phyloP scores from a whole-genome alignment of 441 rosid species.

The Euphorbia celastroides region DNA sequence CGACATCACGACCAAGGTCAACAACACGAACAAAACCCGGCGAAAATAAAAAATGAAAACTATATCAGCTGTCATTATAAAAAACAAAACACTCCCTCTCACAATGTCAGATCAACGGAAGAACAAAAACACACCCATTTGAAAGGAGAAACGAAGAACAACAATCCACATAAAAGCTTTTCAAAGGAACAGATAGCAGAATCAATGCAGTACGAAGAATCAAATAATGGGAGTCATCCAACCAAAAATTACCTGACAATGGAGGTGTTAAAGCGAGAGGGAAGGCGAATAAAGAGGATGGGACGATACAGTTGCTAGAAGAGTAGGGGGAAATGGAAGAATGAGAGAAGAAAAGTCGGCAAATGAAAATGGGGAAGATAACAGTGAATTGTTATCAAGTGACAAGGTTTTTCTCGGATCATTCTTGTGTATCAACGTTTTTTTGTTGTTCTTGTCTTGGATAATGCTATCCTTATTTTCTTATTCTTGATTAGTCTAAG shows the following conservation, averaged over 20 bases:
- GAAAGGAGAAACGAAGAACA: background rate
- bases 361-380: conserved; percentile 14
- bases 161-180: conserved; percentile 1
- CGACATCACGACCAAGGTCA: conserved; percentile 15
- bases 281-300: conserved; percentile 5
- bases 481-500: background rate
- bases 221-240: conserved; percentile 18
- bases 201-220: background rate
- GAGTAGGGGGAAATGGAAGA: background rate
- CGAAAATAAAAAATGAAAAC: background rate
- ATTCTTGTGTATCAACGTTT: background rate
- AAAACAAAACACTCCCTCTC: conserved; percentile 10
- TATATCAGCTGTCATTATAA: background rate
- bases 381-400: conserved; percentile 12
- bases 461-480: background rate
- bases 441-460: background rate
- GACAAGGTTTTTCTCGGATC: background rate
- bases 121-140: conserved; percentile 1
- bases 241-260: conserved; percentile 18
- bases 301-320: conserved; percentile 18
- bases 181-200: background rate
- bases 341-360: conserved; percentile 15
- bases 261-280: conserved; percentile 21
- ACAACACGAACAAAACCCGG: conserved; percentile 4
- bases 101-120: conserved; percentile 20